These are phyloP conservation scores for Hypoxylon sp. DNA, from an alignment of 2,329 filamentous ascomycete species.

Conservation along the genomic window DNA sequence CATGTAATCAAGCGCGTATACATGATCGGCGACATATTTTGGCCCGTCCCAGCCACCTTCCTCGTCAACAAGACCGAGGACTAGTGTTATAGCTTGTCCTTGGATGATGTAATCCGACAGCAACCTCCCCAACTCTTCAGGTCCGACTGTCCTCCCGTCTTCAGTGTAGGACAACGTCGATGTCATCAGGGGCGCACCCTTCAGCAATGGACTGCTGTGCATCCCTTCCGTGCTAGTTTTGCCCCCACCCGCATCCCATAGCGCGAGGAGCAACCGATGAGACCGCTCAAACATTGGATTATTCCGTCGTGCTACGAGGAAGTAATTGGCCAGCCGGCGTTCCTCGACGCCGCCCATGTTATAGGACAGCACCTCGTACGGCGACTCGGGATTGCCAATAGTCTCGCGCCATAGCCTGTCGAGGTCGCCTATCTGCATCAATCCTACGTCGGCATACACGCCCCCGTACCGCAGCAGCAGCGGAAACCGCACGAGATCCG, in stretches of 20 bases:
- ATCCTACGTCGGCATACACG: slow-evolving; percentile 68
- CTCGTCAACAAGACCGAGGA: slow-evolving; percentile 63
- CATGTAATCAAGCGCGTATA: slow-evolving; percentile 65
- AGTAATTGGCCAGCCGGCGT: slow-evolving; percentile 61
- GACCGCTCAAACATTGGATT: slow-evolving; percentile 61
- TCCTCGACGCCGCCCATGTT: slow-evolving; percentile 53
- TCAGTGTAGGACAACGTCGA: slow-evolving; percentile 53
- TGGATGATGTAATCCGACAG: slow-evolving; percentile 70
- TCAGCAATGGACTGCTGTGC: slow-evolving; percentile 60
- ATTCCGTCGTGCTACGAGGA: slow-evolving; percentile 53
- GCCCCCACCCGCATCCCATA: slow-evolving; percentile 62
- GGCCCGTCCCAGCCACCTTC: slow-evolving; percentile 66
- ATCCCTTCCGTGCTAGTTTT: slow-evolving; percentile 64
- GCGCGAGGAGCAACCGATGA: slow-evolving; percentile 62
- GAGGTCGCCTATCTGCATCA: slow-evolving; percentile 68
- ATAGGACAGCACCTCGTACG: slow-evolving; percentile 62
- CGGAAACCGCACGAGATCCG: slow-evolving; percentile 69
- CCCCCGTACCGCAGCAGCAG: slow-evolving; percentile 68
- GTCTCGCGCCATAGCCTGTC: slow-evolving; percentile 64
- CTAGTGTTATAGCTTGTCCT: slow-evolving; percentile 63
- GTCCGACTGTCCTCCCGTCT: slow-evolving; percentile 51
- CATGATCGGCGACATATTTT: slow-evolving; percentile 59
- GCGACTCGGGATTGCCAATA: slow-evolving; percentile 59
- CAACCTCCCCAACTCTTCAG: slow-evolving; percentile 56
- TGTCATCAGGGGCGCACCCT: slow-evolving; percentile 56